Base-by-base conservation (phyloP, 2,329 filamentous ascomycete genomes). In the Raffaelea deltoideospora region DNA sequence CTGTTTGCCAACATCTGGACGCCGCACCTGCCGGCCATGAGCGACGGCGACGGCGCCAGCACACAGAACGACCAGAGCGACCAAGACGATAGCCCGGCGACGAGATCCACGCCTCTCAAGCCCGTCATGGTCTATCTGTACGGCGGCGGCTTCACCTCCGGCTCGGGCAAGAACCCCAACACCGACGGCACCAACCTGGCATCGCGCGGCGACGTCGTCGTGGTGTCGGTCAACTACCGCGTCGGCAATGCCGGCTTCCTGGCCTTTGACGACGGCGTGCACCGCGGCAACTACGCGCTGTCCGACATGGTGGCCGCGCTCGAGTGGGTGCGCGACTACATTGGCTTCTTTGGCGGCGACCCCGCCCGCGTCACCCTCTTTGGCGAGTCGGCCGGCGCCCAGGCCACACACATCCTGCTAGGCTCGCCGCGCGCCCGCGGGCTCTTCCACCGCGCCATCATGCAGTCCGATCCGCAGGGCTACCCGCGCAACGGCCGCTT, bases 111-210 rank as follows among this genome's bases (percentile, higher is more conserved):
- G n/a, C n/a, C n/a, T n/a, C n/a, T 62, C 1, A 63, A 61, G 40
- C 58, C 62, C 3, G 62, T 65, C 11, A 59, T 65, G 53, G 48
- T 67, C 17, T 67, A 60, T 49, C 54, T 65, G 19, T 58, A 63
- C 37, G 63, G 63, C 13, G 61, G 62, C 8, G 58, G 53, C 1
- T 57, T 63, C 32, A 56, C 50, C 1, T 43, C 38, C 5, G 63
- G 61, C 3, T 57, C 53, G 10, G 57, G 57, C 10, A 59, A 57
- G 37, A 61, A 64, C 39, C 47, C 58, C 5, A 60, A 59, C 14
- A 62, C 58, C 20, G 62, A 64, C 44, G 59, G 61, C n/a, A 58
- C 58, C 3, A 61, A 59, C 42, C 48, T 64, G 23, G 60, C 58
- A 3, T 58, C 61, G 14, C 49, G 61, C 13, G 62, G 63, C 11